Percentiles rank a stretch among this genome's conserved stretches.
Evolutionary conservation across 495 filamentous ascomycete species (phyloP).

Genomic region (Penicillium cosmopolitanum): DNA sequence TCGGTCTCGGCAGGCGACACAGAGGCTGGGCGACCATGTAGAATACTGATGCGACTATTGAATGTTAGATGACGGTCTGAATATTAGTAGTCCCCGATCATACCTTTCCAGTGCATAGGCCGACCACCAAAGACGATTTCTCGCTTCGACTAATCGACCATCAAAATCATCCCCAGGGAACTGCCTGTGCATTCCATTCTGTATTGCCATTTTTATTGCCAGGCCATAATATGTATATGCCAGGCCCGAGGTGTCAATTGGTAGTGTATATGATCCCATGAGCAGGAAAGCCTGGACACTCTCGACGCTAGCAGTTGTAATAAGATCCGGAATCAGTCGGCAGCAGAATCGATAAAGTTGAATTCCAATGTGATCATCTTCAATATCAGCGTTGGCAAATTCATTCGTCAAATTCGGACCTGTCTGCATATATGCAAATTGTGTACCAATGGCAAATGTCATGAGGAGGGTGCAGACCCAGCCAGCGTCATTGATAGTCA

Average conservation of each 20-base stretch:
- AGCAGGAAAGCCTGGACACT: constrained; percentile 53
- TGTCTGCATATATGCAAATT: constrained; percentile 53
- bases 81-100: neutral
- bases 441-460: constrained; percentile 51
- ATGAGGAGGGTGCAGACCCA: constrained; percentile 48
- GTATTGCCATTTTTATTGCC: constrained; percentile 52
- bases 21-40: constrained; percentile 50
- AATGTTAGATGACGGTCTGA: constrained; percentile 3
- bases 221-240: constrained; percentile 53
- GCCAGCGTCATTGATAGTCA: constrained; percentile 43
- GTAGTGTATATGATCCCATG: constrained; percentile 48
- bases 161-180: constrained; percentile 42
- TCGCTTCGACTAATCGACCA: constrained; percentile 39
- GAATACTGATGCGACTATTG: constrained; percentile 38
- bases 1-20: constrained; percentile 45
- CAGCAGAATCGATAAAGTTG: constrained; percentile 51
- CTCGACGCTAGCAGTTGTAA: constrained; percentile 48
- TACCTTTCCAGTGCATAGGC: constrained; percentile 51
- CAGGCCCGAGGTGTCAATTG: constrained; percentile 48
- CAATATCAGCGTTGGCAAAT: constrained; percentile 36
- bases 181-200: constrained; percentile 55
- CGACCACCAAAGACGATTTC: constrained; percentile 53
- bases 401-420: constrained; percentile 22
- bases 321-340: constrained; percentile 51
- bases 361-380: constrained; percentile 50